Base-by-base conservation (phyloP, 805 yeast species). In the Yamadazyma nakazawae region DNA sequence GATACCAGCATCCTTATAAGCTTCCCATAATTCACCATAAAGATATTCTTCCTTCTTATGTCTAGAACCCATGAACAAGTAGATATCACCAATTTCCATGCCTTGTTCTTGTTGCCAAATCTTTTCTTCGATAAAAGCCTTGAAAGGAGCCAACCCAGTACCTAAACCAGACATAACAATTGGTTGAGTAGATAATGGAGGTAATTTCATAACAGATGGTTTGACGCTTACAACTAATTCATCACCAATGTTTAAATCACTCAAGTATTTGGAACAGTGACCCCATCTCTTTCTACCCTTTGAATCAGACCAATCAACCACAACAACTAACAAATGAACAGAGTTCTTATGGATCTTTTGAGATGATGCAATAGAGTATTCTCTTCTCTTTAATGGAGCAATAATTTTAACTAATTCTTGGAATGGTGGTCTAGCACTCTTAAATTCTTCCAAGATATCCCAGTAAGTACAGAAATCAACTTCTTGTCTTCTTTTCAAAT, bases 1-100 rank as follows among this genome's bases (percentile, higher is more conserved):
- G 46, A 92, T 69, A 46, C 96, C 96, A 3, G 96, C 96, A 60
- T 83, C 90, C 70, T 85, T 82, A 69, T 88, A 90, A 30, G 97
- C 96, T 73, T 92, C 98, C 96, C 97, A 92, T 55, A 90, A 75
- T 70, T 92, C 98, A 63, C 98, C 98, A 61, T 92, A 90, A 61
- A 92, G 78, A 61, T 92, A 92, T 71, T 92, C 98, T 70, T 92
- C 96, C 66, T 87, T 84, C 73, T 84, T 87, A 71, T 92, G 97
- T 73, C 98, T 86, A 39, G 97, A 88, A 55, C 98, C 98, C 68
- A 92, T 70, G 73, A 80, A 92, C 59, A 92, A 73, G 74, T 79
- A 91, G 47, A 91, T 81, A 46, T 86, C 92, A 43, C 98, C 98
- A 64, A 92, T 88, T 56, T 85, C 87, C 64, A 78, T 65, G 42